These are phyloP conservation scores for Solanum arcanum DNA, from an alignment of 257 asterid genomes.

Conservation along the genomic window DNA sequence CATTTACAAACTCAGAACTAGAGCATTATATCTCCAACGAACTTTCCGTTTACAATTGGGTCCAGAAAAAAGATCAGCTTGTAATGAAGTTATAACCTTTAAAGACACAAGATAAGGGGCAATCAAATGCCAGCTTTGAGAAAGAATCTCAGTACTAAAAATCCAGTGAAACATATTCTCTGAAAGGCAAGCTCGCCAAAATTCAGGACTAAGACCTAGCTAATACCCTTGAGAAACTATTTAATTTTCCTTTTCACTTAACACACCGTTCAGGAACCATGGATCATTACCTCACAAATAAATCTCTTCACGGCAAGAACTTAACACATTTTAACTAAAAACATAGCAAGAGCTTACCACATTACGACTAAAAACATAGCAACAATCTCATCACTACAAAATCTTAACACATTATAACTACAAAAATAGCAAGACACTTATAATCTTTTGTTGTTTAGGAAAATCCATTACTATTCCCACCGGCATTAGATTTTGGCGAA, in stretches of 20 bases:
- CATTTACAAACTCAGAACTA: slow-evolving; percentile 29
- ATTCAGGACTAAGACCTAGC: background rate
- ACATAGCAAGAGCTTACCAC: background rate
- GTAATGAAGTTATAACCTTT: slow-evolving; percentile 3
- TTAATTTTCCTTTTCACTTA: background rate
- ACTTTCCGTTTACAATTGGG: slow-evolving; percentile 8
- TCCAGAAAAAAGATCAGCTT: slow-evolving; percentile 4
- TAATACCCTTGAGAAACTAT: background rate
- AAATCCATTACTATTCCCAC: background rate
- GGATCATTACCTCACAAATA: background rate
- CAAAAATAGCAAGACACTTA: background rate
- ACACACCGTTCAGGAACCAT: background rate
- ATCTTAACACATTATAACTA: background rate
- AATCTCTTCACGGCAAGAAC: background rate
- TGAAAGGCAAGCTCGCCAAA: background rate
- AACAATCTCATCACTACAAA: background rate
- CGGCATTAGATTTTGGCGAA: background rate
- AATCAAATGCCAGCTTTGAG: background rate
- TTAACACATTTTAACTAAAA: background rate
- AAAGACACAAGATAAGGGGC: background rate
- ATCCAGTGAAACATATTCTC: background rate
- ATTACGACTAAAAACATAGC: background rate
- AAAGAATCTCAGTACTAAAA: background rate
- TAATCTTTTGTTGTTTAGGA: background rate
- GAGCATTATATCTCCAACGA: slow-evolving; percentile 23